Evolutionary conservation across 768 basidiomycete species (phyloP).

Genomic region (Rubroboletus pulcherrimus): DNA sequence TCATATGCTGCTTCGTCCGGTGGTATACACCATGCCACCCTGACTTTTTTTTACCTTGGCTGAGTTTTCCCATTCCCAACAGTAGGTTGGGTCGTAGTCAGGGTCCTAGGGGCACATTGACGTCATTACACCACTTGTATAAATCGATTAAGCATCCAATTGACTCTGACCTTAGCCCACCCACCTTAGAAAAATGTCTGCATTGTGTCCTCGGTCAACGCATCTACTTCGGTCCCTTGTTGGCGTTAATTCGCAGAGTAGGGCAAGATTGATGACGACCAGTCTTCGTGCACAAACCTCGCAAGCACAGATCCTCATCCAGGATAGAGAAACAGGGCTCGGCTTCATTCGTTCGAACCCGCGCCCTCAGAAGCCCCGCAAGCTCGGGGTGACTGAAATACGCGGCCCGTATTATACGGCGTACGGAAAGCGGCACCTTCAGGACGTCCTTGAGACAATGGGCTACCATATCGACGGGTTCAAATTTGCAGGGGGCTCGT

Average conservation of each 20-base stretch:
- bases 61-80: too few species aligned
- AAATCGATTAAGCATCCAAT: not conserved
- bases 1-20: too few species aligned
- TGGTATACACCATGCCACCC: too few species aligned
- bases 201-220: not conserved
- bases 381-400: conserved; percentile 41
- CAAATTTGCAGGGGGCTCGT: conserved; percentile 44
- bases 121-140: not conserved
- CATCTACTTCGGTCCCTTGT: not conserved
- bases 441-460: conserved; percentile 41
- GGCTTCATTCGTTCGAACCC: conserved; percentile 22
- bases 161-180: not conserved
- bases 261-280: not conserved
- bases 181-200: not conserved
- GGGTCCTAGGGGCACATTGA: not conserved
- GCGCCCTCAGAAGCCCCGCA: conserved; percentile 34
- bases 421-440: conserved; percentile 38
- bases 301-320: conserved; percentile 6
- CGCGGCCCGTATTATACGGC: conserved; percentile 44
- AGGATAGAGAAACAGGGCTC: conserved; percentile 9
- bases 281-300: not conserved
- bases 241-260: not conserved
- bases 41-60: too few species aligned
- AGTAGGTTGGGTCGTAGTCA: too few species aligned
- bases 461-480: conserved; percentile 42